These are phyloP conservation scores for Russula sp. DNA, from an alignment of 768 basidiomycete genomes.

Conservation along the genomic window DNA sequence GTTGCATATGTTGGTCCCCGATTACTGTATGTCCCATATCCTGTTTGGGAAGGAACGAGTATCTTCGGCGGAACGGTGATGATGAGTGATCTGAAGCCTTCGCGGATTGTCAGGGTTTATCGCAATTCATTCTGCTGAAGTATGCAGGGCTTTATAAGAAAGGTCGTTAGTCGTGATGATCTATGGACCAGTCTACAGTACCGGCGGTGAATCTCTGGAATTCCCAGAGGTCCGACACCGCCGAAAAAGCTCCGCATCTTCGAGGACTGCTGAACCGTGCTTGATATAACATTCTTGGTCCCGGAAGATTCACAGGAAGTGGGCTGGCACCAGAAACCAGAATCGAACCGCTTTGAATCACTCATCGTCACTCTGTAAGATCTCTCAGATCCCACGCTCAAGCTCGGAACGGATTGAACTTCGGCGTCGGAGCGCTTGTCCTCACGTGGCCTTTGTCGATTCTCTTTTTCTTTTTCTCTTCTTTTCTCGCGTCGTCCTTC, in stretches of 20 bases:
- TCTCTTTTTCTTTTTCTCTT: too few relatives aligned
- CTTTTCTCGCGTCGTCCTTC: too few relatives aligned
- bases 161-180: constrained; percentile 1
- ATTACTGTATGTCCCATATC: too few relatives aligned
- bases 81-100: constrained; percentile 12
- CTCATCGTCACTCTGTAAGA: too few relatives aligned
- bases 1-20: too few relatives aligned
- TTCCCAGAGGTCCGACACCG: constrained; percentile 8
- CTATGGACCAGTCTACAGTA: constrained; percentile 20
- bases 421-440: too few relatives aligned
- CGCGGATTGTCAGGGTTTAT: constrained; percentile 4
- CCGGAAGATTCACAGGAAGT: constrained; percentile 9
- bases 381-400: too few relatives aligned
- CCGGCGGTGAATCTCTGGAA: constrained; percentile 15
- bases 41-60: too few relatives aligned
- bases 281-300: constrained; percentile 6
- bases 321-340: constrained; percentile 20
- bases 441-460: too few relatives aligned
- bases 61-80: too few relatives aligned
- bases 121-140: not conserved
- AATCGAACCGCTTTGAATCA: constrained; percentile 9
- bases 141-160: too few relatives aligned
- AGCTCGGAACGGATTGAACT: too few relatives aligned
- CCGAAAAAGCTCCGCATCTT: constrained; percentile 13
- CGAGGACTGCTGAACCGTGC: constrained; percentile 5